Evolutionary conservation across 2,329 filamentous ascomycete species (phyloP), one percentile per base, ranked within the genome.

Genomic region (Trematosphaeria pertusa): DNA sequence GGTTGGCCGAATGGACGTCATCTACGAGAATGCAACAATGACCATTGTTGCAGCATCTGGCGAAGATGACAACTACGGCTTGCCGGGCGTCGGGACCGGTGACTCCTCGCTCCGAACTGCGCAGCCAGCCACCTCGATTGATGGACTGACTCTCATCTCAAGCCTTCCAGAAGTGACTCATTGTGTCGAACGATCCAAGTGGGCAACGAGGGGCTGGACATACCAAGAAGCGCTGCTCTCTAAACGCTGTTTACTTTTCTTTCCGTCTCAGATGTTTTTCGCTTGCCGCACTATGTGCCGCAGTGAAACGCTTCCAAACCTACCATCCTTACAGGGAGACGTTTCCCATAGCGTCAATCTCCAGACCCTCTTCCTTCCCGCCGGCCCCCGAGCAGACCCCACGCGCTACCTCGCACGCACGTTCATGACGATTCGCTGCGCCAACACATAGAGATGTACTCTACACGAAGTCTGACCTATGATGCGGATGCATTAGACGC

Each of bases 41-140:
- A 56, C 53, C 5, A 50, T 56, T 14, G 36, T 56, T 18, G 53
- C 46, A 9, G 47, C 47, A 5, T 43, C 47, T 3, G 47, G 50
- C 1, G 19, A 14, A 10, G 26, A 41, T 19, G 15, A 34, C 12
- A 20, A 43, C 17, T 30, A 52, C 14, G 48, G 48, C 7, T 44
- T 52, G 17, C 48, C 48, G 1, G 43, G 48, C 11, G 48, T 52
- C 21, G 11, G 34, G 14, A 20, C n/a, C n/a, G 14, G 20, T 33
- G 50, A 19, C 33, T 22, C 17, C 50, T 46, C 30, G 10, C 37
- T 17, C 43, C 42, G 21, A 40, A 19, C 14, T 40, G 34, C 5
- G 32, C 40, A n/a, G 39, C 44, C 8, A 32, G 15, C 31, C 6
- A 43, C 19, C 22, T 18, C 12, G 10, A 37, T 22, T 31, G 43